These are phyloP conservation scores for Cercophora scortea DNA, from an alignment of 495 filamentous ascomycete genomes.

Conservation along the genomic window DNA sequence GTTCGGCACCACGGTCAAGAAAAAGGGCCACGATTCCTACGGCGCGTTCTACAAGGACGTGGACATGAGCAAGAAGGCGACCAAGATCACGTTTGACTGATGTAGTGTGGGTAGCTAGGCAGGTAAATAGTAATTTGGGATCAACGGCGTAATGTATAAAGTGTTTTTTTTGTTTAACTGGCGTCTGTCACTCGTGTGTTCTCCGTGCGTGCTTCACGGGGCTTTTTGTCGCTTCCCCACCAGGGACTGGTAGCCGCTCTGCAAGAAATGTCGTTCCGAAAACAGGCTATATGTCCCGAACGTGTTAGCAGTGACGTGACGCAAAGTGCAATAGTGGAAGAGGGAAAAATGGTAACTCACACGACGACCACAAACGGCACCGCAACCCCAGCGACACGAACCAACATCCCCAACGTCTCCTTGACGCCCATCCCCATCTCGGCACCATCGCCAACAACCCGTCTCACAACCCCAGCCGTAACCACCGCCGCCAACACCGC, in stretches of 20 bases:
- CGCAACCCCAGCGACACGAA: constrained; percentile 43
- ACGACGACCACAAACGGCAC: constrained; percentile 47
- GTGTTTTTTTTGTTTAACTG: background rate
- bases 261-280: constrained; percentile 52
- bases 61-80: constrained; percentile 69
- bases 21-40: constrained; percentile 89
- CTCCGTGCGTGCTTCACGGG: background rate
- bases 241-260: constrained; percentile 38
- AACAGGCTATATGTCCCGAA: constrained; percentile 39
- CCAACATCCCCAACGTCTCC: constrained; percentile 36
- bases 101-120: background rate
- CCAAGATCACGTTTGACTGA: constrained; percentile 86
- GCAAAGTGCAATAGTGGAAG: background rate
- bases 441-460: constrained; percentile 15
- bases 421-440: constrained; percentile 16
- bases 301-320: background rate
- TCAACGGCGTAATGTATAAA: background rate
- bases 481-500: constrained; percentile 16
- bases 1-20: constrained; percentile 97
- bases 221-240: constrained; percentile 17
- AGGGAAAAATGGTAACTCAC: constrained; percentile 40
- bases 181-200: background rate
- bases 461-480: constrained; percentile 11
- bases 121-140: no score
- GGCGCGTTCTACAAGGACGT: constrained; percentile 87